Base-by-base conservation (phyloP, 371 early-diverging fungal species). In the Saksenaea vasiformis region DNA sequence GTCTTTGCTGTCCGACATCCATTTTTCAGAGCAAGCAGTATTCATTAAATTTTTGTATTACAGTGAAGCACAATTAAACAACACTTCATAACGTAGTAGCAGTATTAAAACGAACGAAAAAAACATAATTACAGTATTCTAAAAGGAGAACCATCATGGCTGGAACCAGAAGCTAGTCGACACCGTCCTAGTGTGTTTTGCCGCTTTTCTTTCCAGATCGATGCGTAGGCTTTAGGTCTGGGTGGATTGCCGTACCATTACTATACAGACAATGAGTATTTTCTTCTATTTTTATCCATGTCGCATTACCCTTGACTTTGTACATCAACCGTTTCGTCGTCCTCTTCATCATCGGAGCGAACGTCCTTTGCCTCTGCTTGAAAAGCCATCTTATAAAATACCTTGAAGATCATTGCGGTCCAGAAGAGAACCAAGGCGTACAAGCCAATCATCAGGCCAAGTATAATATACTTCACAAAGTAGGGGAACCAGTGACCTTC, bases 261-360 rank as follows among this genome's bases (percentile, higher is more conserved):
- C 43, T 41, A 41, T 14, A 41, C 14, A 41, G 14, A 41, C 5
- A 9, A 3, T 41, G 19, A 41, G 19, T 41, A n/a, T n/a, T n/a
- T n/a, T n/a, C n/a, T 41, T 41, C 43, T 17, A 14, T 13, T 8
- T 41, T 14, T 17, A 5, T 1, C 43, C 14, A 41, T 3, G 19
- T 41, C 14, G 5, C 14, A 14, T 41, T 17, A 41, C 43, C 43
- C 43, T 24, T 77, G 76, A n/a, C 66, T 62, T 8, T 60, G 58
- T 56, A 73, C 62, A 10, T 69, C 57, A 57, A 78, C 84, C 1
- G 56, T 37, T 41, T 78, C 79, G 1, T 73, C 69, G 58, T 86
- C 85, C 35, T 82, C 70, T 62, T 87, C 87, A 58, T 88, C 85
- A 10, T 90, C 91, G 17, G 88, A 87, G 17, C 84, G 83, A 5